Evolutionary conservation across 495 filamentous ascomycete species (phyloP).

Genomic region (Aspergillus incahuasiensis): DNA sequence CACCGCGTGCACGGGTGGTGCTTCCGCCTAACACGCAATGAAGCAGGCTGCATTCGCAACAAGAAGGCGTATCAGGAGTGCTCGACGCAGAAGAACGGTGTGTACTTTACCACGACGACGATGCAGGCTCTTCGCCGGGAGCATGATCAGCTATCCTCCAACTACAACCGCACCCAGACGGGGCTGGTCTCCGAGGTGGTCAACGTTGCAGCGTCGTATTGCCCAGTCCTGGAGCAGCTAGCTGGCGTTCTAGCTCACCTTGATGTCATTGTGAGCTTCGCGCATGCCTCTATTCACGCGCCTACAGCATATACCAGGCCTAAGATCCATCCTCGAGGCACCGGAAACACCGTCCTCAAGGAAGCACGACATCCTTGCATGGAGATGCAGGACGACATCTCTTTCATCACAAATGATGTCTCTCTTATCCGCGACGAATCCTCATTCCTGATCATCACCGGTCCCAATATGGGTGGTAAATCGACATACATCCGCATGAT

Average conservation of each 20-base stretch:
- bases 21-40: conserved; percentile 86
- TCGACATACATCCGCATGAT: conserved; percentile 98
- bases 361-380: conserved; percentile 97
- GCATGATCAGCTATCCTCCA: conserved; percentile 89
- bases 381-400: conserved; percentile 98
- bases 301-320: conserved; percentile 88
- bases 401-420: conserved; percentile 98
- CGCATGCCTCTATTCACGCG: conserved; percentile 90
- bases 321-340: conserved; percentile 84
- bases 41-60: conserved; percentile 89
- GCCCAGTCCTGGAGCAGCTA: conserved; percentile 85
- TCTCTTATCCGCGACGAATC: conserved; percentile 72
- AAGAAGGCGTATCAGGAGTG: conserved; percentile 89
- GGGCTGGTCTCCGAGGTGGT: conserved; percentile 92
- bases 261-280: conserved; percentile 94
- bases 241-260: conserved; percentile 88
- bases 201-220: conserved; percentile 88
- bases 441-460: conserved; percentile 94
- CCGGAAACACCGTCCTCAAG: conserved; percentile 84
- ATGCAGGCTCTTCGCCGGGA: conserved; percentile 81
- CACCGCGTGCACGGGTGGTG: conserved; percentile 96
- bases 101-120: conserved; percentile 91
- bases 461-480: conserved; percentile 99
- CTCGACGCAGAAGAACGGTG: conserved; percentile 97
- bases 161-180: conserved; percentile 92